Base-by-base conservation (phyloP, 1,284 basidiomycete genomes). In the Microbotryum lychnidis-dioicae region DNA sequence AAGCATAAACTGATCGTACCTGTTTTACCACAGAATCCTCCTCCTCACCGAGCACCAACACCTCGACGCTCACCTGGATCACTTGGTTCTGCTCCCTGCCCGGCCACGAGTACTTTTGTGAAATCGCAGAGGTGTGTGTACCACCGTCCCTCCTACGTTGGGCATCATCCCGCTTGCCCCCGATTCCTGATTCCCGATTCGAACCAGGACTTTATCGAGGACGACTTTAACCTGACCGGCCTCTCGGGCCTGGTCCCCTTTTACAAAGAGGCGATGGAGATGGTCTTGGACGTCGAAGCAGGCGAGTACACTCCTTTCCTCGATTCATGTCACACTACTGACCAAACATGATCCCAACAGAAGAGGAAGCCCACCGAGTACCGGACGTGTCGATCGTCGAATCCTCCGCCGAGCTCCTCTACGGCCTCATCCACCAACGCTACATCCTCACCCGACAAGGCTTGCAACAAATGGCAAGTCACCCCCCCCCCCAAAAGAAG, bases 241-340 rank as follows among this genome's bases (percentile, higher is more conserved):
- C 78, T 99, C 68, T 93, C 92, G 74, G 83, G 84, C 21, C 87
- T 97, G 81, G 93, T 98, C 1, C 81, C 96, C 10, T 99, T 98
- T 75, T 99, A 96, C 91, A 93, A 97, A 77, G 96, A 98, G 76
- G 96, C 96, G 31, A 87, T 99, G 84, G 96, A 99, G 79, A 99
- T 99, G 96, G 92, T 98, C n/a, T 78, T 99, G 63, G 96, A 99
- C 77, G 94, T 98, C 57, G 96, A 99, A 78, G 91, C 96, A 78
- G 91, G 91, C 92, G 76, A 75, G 85, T 75, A 47, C 20, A 6
- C 4, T 47, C 7, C 6, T 7, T 21, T 16, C 21, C 8, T 33
- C 18, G 46, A n/a, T 52, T n/a, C 50, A 18, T 25, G 25, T 25
- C 25, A 25, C 25, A 25, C 25, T 4, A 25, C 25, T 25, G 25